phyloP scores from a whole-genome alignment of 176 grass and related monocot species.

The Urochloa ruziziensis region DNA sequence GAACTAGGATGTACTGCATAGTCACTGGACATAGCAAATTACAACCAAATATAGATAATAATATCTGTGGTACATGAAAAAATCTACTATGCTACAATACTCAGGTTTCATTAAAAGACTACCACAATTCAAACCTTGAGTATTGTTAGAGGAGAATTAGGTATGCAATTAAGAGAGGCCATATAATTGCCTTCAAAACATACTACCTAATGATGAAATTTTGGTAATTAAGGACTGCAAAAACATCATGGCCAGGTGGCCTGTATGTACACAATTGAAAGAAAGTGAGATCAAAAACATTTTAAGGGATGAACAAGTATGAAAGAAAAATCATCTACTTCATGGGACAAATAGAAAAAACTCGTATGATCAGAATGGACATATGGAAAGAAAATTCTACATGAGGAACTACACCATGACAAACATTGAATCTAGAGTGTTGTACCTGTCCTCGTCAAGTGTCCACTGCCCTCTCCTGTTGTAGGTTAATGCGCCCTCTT shows the following conservation, averaged over 20 bases:
- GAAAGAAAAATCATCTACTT: background rate
- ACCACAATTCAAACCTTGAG: background rate
- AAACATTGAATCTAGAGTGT: background rate
- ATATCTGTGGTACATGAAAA: background rate
- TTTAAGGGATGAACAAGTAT: background rate
- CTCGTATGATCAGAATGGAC: background rate
- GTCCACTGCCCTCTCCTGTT: background rate
- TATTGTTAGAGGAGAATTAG: background rate
- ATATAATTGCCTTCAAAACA: background rate
- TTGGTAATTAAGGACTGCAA: background rate
- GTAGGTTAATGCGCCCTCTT: background rate
- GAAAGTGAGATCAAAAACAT: background rate
- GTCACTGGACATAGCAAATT: background rate
- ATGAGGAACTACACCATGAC: background rate
- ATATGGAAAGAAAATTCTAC: background rate
- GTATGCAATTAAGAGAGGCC: background rate
- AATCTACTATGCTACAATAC: background rate
- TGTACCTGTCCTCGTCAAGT: constrained; percentile 5
- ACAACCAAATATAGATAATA: background rate
- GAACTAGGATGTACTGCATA: background rate
- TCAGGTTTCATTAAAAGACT: background rate
- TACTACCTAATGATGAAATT: background rate
- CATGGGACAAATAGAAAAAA: background rate
- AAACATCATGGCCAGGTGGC: background rate
- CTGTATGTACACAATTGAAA: too few species aligned